Evolutionary conservation across 1,284 basidiomycete species (phyloP).

Genomic region (Golubevia sp.): DNA sequence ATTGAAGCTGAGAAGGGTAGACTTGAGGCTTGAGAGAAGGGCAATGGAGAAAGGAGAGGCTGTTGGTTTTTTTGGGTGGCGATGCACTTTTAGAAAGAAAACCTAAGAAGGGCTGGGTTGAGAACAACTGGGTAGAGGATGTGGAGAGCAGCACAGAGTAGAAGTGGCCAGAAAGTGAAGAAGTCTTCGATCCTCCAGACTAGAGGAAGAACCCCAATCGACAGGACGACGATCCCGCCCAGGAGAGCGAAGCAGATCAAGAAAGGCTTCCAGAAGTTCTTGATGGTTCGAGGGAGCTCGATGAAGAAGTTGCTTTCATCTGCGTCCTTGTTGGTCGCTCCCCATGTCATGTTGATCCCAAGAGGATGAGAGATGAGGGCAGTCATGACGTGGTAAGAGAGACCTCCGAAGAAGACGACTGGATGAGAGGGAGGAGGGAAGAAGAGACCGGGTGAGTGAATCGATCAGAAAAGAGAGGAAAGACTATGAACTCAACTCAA

Average conservation of each 20-base stretch:
- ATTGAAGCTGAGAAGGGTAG: too few species aligned
- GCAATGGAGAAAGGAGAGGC: too few species aligned
- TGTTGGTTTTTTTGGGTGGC: too few species aligned
- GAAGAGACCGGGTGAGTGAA: too few species aligned
- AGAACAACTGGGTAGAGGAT: conserved; percentile 34
- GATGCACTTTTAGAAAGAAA: conserved; percentile 36
- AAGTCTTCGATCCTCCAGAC: conserved; percentile 28
- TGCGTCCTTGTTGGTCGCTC: conserved; percentile 24
- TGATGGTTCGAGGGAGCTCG: conserved; percentile 29
- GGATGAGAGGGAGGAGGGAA: conserved; percentile 1
- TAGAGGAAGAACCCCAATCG: conserved; percentile 16
- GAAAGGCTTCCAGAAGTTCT: conserved; percentile 26
- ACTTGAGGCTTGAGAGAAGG: too few species aligned
- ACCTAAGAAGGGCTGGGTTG: conserved; percentile 33
- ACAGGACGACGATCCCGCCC: conserved; percentile 6
- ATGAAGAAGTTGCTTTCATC: conserved; percentile 33
- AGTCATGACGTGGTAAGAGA: conserved; percentile 26
- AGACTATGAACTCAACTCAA: too few species aligned
- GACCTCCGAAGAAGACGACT: conserved; percentile 31
- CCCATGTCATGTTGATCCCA: conserved; percentile 41
- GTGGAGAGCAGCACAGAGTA: conserved; percentile 13
- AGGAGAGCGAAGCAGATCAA: conserved; percentile 5
- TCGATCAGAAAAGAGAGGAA: too few species aligned
- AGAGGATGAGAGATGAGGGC: conserved; percentile 27
- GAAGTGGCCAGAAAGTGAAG: conserved; percentile 10